Percentiles rank a stretch among this genome's conserved stretches.
Conservation (phyloP, 345 rosid species). For the Linum trigynum region DNA sequence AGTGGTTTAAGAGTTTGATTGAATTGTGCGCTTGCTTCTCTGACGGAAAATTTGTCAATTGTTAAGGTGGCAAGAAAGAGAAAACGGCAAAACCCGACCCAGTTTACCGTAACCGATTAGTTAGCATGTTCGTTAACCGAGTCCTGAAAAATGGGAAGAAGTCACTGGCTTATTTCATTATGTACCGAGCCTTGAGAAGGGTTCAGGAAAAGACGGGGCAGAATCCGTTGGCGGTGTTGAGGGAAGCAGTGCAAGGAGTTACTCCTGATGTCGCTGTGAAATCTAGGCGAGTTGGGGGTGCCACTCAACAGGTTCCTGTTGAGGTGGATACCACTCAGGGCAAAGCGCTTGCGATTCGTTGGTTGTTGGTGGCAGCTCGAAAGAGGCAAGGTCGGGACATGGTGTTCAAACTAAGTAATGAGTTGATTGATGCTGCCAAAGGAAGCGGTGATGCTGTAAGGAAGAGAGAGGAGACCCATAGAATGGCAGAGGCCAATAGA, state of each 20-base stretch:
- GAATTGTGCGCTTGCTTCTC: no score
- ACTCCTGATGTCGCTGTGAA: constrained; percentile 17
- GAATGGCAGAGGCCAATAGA: constrained; percentile 3
- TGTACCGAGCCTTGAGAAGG: constrained; percentile 14
- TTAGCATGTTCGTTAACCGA: constrained; percentile 14
- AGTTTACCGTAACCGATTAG: constrained; percentile 18
- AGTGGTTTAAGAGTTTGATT: no score
- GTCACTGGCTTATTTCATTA: constrained; percentile 15
- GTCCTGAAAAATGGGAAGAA: constrained; percentile 16
- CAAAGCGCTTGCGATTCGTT: constrained; percentile 15
- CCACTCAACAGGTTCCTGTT: constrained; percentile 12
- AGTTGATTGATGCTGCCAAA: constrained; percentile 17
- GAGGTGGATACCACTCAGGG: constrained; percentile 10
- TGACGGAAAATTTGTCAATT: not conserved
- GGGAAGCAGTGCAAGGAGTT: constrained; percentile 6
- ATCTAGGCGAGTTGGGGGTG: constrained; percentile 11
- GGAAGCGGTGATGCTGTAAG: constrained; percentile 4
- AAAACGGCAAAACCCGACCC: constrained; percentile 14
- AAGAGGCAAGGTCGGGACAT: constrained; percentile 9
- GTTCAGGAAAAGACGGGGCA: constrained; percentile 8
- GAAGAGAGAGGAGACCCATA: not conserved
- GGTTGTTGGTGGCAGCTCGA: constrained; percentile 18
- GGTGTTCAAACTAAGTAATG: constrained; percentile 17
- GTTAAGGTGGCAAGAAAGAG: not conserved
- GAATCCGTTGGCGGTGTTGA: constrained; percentile 14